Evolutionary conservation across 768 basidiomycete genomes (phyloP), one percentile per base, ranked within the genome.

Genomic region (Tubosaeta sp.): DNA sequence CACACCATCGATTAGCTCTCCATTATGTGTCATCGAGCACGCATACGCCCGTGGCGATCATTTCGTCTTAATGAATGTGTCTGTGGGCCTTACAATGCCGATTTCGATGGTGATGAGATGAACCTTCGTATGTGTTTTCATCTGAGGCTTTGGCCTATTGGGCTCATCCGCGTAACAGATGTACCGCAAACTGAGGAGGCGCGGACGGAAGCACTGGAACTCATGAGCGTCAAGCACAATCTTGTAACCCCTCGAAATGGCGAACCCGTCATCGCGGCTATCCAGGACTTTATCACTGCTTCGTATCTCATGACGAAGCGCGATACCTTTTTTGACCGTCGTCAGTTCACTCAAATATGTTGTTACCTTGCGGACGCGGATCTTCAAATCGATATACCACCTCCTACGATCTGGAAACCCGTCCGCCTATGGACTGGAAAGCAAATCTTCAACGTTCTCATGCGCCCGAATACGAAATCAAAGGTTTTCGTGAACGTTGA

Each of bases 101-200:
- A 99, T 76, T 99, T 99, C 59, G 97, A 99, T 67, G 97, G 97
- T 55, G 97, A 99, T 67, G 97, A 99, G 69, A 99, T 99, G 97
- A 99, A 99, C 72, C 75, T 99, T 62, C 97, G 95, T 95, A 63
- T 62, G 91, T 66, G 46, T 43, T 54, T 13, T 34, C 27, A 26
- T 47, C 35, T 4, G 57, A 5, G 16, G 2, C 29, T 44, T 26
- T 43, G 5, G 34, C 55, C 46, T 29, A 51, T 17, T 5, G 19
- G 6, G 13, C 44, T 60, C 39, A 56, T 48, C 26, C 3, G 19
- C 5, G 50, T 43, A 19, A 17, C 13, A 98, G 95, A 99, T 70
- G 92, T 99, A 2, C 97, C 97, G 0, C 97, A 99, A 70, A 99
- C 97, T 0, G 97, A 99, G 70, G 97, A 99, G 72, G 94, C 97